Evolutionary conservation across 176 grass and related monocot genomes (phyloP), one percentile per base, ranked within the genome.

Genomic region (bread wheat (Triticum aestivum)): DNA sequence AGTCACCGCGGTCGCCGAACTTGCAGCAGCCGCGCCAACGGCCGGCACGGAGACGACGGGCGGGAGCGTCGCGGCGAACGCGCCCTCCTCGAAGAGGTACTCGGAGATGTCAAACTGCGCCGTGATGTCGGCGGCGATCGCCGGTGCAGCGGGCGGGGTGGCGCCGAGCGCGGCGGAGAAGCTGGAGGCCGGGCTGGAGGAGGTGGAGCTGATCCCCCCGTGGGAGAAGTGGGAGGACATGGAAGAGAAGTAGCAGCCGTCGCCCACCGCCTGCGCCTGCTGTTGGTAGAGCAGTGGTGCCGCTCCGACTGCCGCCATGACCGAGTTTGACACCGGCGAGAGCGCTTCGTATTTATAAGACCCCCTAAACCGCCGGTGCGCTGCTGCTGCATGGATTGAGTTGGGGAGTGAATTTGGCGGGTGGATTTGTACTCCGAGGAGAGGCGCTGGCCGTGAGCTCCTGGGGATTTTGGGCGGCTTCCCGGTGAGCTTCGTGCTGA

Each of bases 41-140:
- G 14, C 49, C 49, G 14, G 49, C 49, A 52, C 14, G 49, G 49
- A 0, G 49, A 52, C 70, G 64, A 34, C 59, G 4, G 78, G 65
- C 61, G 64, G 20, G 11, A 39, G 65, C 58, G 68, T 8, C 49
- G 77, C 81, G 14, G 69, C 27, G 66, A 85, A 79, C 52, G 42
- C 42, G 24, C 81, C 85, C 34, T 94, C 92, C 51, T 87, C 84
- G 61, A 79, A 84, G 75, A 97, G 27, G 81, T 86, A 97, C 10
- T 97, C 94, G 54, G 92, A 88, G 33, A 90, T 71, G 82, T 97
- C 94, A 85, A 97, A 97, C 10, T 79, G 91, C 32, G 59, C 54
- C 23, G 61, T 51, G 6, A 26, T 32, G 27, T 71, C 58, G 12
- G 61, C 44, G 7, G 24, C 33, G 69, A 56, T 75, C 11, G 86